phyloP scores from a whole-genome alignment of 1,284 basidiomycete genomes.

The Ustilago crameri region DNA sequence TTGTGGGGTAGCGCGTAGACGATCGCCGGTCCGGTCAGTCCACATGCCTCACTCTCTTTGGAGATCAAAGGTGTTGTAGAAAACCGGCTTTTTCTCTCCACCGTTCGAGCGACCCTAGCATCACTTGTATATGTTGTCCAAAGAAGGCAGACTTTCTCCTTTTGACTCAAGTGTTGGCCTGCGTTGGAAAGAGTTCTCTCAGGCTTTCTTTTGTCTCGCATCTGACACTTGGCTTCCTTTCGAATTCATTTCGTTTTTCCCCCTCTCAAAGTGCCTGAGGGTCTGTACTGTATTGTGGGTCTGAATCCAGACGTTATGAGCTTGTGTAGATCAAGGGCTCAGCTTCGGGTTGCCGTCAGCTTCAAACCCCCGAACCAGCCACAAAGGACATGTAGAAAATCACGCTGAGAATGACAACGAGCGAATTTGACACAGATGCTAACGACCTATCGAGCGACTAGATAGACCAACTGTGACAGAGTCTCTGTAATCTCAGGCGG shows the following conservation, averaged over 20 bases:
- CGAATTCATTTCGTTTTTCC: constrained; percentile 8
- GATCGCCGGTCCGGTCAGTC: constrained; percentile 44
- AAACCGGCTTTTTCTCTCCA: constrained; percentile 34
- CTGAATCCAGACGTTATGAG: too few species aligned
- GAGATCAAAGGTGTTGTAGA: constrained; percentile 22
- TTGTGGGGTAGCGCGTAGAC: constrained; percentile 33
- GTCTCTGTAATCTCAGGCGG: too few species aligned
- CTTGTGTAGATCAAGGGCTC: too few species aligned
- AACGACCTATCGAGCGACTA: too few species aligned
- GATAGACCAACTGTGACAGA: too few species aligned
- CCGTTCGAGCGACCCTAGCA: constrained; percentile 5
- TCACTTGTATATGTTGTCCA: constrained; percentile 19
- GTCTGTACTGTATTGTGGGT: too few species aligned
- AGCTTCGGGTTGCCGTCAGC: too few species aligned
- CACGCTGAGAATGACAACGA: too few species aligned
- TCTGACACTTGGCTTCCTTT: constrained; percentile 2
- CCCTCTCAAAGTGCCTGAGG: too few species aligned
- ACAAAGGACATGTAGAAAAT: too few species aligned
- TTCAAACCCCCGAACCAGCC: too few species aligned
- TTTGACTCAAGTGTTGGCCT: background rate
- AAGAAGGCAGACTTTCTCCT: constrained; percentile 13
- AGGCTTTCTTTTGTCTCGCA: background rate
- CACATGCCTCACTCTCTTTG: constrained; percentile 24
- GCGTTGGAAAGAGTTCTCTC: background rate
- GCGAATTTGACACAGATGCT: too few species aligned